phyloP scores from a whole-genome alignment of 257 asterid genomes.

The Fraxinus americana region DNA sequence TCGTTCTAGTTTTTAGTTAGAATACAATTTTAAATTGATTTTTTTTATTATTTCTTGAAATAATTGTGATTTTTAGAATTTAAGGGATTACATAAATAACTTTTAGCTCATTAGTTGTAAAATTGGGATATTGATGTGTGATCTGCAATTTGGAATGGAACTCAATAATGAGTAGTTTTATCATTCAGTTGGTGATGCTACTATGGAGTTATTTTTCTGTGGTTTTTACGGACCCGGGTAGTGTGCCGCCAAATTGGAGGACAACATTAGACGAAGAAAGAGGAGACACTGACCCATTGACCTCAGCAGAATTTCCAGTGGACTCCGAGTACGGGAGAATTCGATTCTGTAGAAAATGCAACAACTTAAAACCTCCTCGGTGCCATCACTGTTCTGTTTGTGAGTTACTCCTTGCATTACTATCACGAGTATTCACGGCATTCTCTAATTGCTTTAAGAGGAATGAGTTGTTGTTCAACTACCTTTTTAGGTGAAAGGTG shows the following conservation, averaged over 20 bases:
- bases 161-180: not conserved
- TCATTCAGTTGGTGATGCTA: slow-evolving; percentile 63
- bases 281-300: slow-evolving; percentile 57
- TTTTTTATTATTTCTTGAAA: not conserved
- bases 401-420: slow-evolving; percentile 41
- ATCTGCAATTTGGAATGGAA: not conserved
- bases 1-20: not conserved
- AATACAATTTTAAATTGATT: not conserved
- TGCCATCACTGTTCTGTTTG: slow-evolving; percentile 79
- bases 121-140: slow-evolving; percentile 1
- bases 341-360: slow-evolving; percentile 69
- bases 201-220: slow-evolving; percentile 76
- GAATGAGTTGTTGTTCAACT: slow-evolving; percentile 20
- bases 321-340: slow-evolving; percentile 40
- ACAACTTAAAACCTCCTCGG: slow-evolving; percentile 61
- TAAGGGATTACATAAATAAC: not conserved
- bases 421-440: slow-evolving; percentile 7
- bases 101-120: slow-evolving; percentile 5
- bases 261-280: slow-evolving; percentile 61
- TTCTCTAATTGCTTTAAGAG: slow-evolving; percentile 16
- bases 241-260: slow-evolving; percentile 66
- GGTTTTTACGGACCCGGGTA: slow-evolving; percentile 68
- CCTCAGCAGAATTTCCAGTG: slow-evolving; percentile 42
- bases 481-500: slow-evolving; percentile 65
- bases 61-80: slow-evolving; percentile 1